These are phyloP conservation scores for Suillus tomentosus DNA, from an alignment of 768 basidiomycete genomes.

Conservation along the genomic window DNA sequence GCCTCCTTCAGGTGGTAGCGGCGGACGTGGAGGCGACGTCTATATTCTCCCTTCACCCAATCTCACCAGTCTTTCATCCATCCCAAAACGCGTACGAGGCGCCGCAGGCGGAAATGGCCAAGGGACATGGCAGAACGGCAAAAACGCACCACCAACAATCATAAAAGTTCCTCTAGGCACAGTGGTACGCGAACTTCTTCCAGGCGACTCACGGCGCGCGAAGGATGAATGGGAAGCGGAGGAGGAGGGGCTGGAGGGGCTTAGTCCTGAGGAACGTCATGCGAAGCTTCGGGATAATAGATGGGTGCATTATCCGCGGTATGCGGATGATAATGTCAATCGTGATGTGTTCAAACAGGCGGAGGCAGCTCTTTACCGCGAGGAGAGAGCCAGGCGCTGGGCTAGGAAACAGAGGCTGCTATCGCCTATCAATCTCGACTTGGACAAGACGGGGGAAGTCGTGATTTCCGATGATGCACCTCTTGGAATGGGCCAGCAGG, in stretches of 20 bases:
- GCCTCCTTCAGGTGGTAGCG: conserved; percentile 92
- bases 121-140: conserved; percentile 88
- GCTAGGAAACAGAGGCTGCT: conserved; percentile 44
- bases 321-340: conserved; percentile 59
- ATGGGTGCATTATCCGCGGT: conserved; percentile 83
- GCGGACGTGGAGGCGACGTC: conserved; percentile 86
- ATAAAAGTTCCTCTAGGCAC: conserved; percentile 90
- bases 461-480: conserved; percentile 56
- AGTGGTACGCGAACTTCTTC: conserved; percentile 74
- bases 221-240: conserved; percentile 77
- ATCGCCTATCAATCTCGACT: conserved; percentile 58
- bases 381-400: conserved; percentile 61
- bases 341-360: conserved; percentile 73
- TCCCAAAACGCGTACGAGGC: conserved; percentile 69
- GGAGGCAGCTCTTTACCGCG: conserved; percentile 57
- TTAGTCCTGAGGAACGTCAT: conserved; percentile 50
- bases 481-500: conserved; percentile 56
- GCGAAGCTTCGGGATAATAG: conserved; percentile 63
- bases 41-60: conserved; percentile 79
- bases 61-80: conserved; percentile 74
- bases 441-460: conserved; percentile 52
- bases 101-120: conserved; percentile 70
- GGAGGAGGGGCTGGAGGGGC: conserved; percentile 53
- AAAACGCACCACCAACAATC: conserved; percentile 67
- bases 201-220: conserved; percentile 63